These are phyloP conservation scores for Brassica napus DNA, from an alignment of 345 rosid genomes.

Conservation along the genomic window DNA sequence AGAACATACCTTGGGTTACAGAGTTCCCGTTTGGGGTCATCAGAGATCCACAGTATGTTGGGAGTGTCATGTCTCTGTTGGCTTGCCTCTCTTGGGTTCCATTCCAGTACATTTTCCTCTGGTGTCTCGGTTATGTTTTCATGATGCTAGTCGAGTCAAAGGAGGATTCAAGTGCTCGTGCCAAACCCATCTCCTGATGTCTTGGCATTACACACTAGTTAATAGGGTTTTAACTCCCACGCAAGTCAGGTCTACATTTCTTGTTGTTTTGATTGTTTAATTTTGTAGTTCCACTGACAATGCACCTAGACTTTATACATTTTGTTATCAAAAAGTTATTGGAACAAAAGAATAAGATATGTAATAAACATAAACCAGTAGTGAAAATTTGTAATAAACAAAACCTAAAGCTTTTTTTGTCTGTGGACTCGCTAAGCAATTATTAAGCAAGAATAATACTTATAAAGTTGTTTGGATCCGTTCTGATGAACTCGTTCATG, in stretches of 20 bases:
- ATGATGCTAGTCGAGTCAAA: conserved; percentile 66
- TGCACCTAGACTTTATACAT: neutral
- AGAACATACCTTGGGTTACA: conserved; percentile 78
- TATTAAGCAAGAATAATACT: too few species aligned
- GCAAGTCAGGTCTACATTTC: neutral
- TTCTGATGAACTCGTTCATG: too few species aligned
- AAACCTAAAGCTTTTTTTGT: neutral
- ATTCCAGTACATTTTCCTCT: conserved; percentile 70
- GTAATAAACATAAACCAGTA: neutral
- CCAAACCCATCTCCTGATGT: conserved; percentile 57
- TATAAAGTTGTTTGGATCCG: too few species aligned
- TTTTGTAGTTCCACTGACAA: neutral
- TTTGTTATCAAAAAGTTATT: neutral
- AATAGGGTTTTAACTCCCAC: neutral
- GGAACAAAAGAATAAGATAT: neutral
- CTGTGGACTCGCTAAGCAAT: too few species aligned
- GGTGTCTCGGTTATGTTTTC: conserved; percentile 74
- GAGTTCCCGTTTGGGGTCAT: conserved; percentile 87
- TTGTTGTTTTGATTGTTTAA: neutral
- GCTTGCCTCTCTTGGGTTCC: conserved; percentile 82
- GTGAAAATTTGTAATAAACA: neutral
- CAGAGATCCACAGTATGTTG: conserved; percentile 89
- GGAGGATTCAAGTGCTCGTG: conserved; percentile 69
- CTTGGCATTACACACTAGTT: neutral
- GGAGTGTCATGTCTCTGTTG: conserved; percentile 78